Conservation (phyloP, 495 filamentous ascomycete species). For the Symbiotaphrina buchneri region DNA sequence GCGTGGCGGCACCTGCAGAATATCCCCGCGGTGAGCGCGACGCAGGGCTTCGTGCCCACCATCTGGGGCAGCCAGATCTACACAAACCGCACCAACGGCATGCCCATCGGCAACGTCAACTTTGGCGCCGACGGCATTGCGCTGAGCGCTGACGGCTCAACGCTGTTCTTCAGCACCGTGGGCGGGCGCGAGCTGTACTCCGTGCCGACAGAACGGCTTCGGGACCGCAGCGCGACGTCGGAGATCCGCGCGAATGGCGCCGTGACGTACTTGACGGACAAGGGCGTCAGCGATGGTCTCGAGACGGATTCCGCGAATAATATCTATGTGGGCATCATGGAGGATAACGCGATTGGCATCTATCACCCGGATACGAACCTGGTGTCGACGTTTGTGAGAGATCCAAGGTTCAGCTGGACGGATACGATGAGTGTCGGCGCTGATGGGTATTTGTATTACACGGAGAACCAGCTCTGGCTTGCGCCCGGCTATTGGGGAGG, state of each 20-base stretch:
- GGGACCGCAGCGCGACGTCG: slow-evolving; percentile 6
- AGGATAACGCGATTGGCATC: slow-evolving; percentile 16
- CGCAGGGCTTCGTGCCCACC: slow-evolving; percentile 16
- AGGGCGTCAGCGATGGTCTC: slow-evolving; percentile 15
- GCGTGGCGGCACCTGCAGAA: slow-evolving; percentile 21
- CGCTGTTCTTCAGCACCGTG: slow-evolving; percentile 14
- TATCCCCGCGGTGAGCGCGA: slow-evolving; percentile 11
- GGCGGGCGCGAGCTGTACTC: slow-evolving; percentile 12
- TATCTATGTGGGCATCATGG: slow-evolving; percentile 19
- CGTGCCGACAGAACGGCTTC: slow-evolving; percentile 13
- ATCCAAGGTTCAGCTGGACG: slow-evolving; percentile 19
- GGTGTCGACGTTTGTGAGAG: slow-evolving; percentile 13
- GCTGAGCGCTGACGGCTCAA: slow-evolving; percentile 14
- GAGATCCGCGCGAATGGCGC: slow-evolving; percentile 13
- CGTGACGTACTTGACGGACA: slow-evolving; percentile 11
- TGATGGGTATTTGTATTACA: slow-evolving; percentile 20
- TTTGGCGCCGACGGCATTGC: slow-evolving; percentile 19
- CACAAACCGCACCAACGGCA: slow-evolving; percentile 7
- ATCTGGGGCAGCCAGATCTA: slow-evolving; percentile 19
- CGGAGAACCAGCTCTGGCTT: slow-evolving; percentile 22
- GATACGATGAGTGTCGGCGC: slow-evolving; percentile 14
- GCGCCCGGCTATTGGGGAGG: too few species aligned
- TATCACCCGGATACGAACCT: slow-evolving; percentile 13
- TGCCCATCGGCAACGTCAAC: slow-evolving; percentile 8
- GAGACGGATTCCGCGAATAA: slow-evolving; percentile 12